phyloP scores from a whole-genome alignment of 2,329 filamentous ascomycete genomes.

The Fusarium sp. region DNA sequence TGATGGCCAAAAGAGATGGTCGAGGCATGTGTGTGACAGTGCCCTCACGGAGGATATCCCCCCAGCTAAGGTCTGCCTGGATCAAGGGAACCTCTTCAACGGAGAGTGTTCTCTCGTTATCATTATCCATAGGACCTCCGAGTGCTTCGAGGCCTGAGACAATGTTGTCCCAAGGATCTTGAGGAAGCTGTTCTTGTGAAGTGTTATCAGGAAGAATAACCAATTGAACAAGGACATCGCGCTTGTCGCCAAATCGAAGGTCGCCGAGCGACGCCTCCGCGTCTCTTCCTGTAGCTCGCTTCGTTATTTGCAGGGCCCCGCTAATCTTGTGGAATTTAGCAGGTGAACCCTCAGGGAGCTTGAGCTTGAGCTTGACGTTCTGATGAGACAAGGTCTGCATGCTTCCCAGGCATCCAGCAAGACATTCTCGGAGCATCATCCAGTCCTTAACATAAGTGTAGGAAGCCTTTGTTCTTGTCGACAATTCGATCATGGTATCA shows the following conservation, averaged over 20 bases:
- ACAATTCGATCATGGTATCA: constrained; percentile 98
- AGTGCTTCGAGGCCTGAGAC: constrained; percentile 95
- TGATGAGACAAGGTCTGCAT: constrained; percentile 97
- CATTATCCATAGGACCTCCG: constrained; percentile 86
- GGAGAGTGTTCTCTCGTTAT: constrained; percentile 84
- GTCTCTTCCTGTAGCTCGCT: constrained; percentile 92
- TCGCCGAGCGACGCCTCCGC: constrained; percentile 94
- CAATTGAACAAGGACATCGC: constrained; percentile 92
- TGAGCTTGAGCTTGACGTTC: constrained; percentile 95
- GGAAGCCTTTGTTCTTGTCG: constrained; percentile 93
- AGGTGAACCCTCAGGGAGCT: constrained; percentile 93
- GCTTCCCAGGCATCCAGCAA: constrained; percentile 91
- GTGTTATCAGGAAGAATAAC: constrained; percentile 90
- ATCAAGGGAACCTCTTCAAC: constrained; percentile 96
- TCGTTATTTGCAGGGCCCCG: constrained; percentile 94
- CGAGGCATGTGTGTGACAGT: constrained; percentile 87
- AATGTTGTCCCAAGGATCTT: constrained; percentile 97
- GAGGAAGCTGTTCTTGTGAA: constrained; percentile 84
- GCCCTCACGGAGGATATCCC: constrained; percentile 92
- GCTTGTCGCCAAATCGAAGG: constrained; percentile 93
- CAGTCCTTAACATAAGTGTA: constrained; percentile 99
- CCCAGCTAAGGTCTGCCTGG: constrained; percentile 93
- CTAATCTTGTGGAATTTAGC: constrained; percentile 99
- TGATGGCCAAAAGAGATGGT: constrained; percentile 92
- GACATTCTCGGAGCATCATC: constrained; percentile 99